phyloP scores from a whole-genome alignment of 2,329 filamentous ascomycete species.

The Colletotrichum sp. region DNA sequence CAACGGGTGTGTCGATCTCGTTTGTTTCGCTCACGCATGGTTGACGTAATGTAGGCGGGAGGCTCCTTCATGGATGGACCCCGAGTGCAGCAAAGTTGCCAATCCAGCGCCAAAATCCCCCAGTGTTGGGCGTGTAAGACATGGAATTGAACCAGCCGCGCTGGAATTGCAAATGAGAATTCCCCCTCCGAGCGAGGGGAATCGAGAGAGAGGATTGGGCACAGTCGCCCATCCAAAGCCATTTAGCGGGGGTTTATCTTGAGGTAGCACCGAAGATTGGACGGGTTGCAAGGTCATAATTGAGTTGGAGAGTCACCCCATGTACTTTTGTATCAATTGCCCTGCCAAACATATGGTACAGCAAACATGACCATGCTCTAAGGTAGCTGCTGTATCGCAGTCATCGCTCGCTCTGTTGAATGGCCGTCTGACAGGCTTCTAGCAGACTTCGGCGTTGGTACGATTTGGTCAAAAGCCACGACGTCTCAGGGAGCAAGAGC shows the following conservation, averaged over 20 bases:
- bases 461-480: background rate
- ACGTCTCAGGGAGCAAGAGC: background rate
- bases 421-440: background rate
- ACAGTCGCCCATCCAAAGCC: background rate
- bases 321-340: background rate
- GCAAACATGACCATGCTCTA: background rate
- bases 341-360: background rate
- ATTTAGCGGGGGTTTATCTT: background rate
- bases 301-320: background rate
- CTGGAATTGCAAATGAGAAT: background rate
- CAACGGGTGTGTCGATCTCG: background rate
- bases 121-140: background rate
- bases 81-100: background rate
- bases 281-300: background rate
- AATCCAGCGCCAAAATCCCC: background rate
- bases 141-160: background rate
- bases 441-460: background rate
- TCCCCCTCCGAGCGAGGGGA: background rate
- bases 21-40: background rate
- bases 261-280: slow-evolving; percentile 8
- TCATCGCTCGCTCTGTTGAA: background rate
- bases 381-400: background rate
- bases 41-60: background rate
- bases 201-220: background rate
- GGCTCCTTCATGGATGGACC: background rate